phyloP scores from a whole-genome alignment of 2,329 filamentous ascomycete species.

The Emergomyces pasteurianus region DNA sequence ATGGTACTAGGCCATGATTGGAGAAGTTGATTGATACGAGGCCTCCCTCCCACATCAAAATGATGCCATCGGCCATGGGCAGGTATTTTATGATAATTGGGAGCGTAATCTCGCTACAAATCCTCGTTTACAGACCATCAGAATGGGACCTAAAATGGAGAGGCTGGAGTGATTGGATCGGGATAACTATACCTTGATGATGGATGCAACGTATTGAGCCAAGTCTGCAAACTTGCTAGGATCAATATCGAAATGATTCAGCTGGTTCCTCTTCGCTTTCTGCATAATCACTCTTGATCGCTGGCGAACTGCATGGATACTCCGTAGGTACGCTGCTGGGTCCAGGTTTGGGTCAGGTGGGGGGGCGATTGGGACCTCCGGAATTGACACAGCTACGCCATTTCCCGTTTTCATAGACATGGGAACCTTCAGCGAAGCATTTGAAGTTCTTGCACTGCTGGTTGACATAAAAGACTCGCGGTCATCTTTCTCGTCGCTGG shows the following conservation, averaged over 20 bases:
- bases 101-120: slow-evolving; percentile 51
- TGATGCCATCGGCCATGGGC: slow-evolving; percentile 61
- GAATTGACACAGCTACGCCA: slow-evolving; percentile 42
- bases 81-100: slow-evolving; percentile 62
- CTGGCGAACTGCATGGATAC: slow-evolving; percentile 77
- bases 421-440: slow-evolving; percentile 40
- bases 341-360: slow-evolving; percentile 80
- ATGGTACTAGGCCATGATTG: slow-evolving; percentile 34
- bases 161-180: neutral
- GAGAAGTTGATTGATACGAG: slow-evolving; percentile 37
- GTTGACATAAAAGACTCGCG: slow-evolving; percentile 28
- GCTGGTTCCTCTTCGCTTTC: slow-evolving; percentile 63
- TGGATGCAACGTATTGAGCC: slow-evolving; percentile 75
- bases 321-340: slow-evolving; percentile 80
- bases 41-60: slow-evolving; percentile 45
- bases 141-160: neutral
- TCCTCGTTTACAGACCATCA: slow-evolving; percentile 6
- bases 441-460: slow-evolving; percentile 33
- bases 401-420: slow-evolving; percentile 33
- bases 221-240: slow-evolving; percentile 73
- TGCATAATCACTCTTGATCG: slow-evolving; percentile 60
- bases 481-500: slow-evolving; percentile 29
- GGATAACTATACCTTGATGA: slow-evolving; percentile 70
- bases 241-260: slow-evolving; percentile 83
- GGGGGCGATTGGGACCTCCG: slow-evolving; percentile 68